Base-by-base conservation (phyloP, 768 basidiomycete species). In the Royoungia palumana region DNA sequence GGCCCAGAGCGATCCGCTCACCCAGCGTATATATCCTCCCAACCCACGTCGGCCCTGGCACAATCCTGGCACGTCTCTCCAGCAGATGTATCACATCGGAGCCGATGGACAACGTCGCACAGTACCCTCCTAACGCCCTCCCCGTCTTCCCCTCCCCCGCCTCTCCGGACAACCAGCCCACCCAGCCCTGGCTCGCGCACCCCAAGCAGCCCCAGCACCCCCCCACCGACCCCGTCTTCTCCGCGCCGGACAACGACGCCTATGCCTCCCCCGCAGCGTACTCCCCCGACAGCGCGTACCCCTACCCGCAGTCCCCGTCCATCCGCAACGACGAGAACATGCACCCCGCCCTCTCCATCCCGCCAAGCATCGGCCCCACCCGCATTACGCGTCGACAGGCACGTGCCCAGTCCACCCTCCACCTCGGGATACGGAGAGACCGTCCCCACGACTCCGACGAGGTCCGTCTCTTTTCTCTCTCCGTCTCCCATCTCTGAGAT, bases 361-460 rank as follows among this genome's bases (percentile, higher is more conserved):
- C 76, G 12, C 67, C 77, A 25, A 79, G 72, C 66, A 74, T 79
- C 52, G 81, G 80, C 0, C 80, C 81, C 40, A 67, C 68, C 51
- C 77, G 81, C 51, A 66, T 70, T 42, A 74, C 74, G 35, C 75
- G 80, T 35, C 68, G 76, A 35, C 75, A 75, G 55, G 69, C 66
- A 63, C 70, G 70, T 58, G 64, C 62, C 19, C 63, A 63, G 28
- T 59, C 63, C 36, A 50, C 66, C 20, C 63, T 68, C 55, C 66
- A 70, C 54, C 64, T 69, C 11, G 66, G 63, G 14, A 62, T 63
- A 43, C 50, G 68, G 49, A 50, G 69, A 28, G 70, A 68, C 52
- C 56, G 58, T 37, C 57, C 59, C 45, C 58, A 60, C 38, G 64
- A 60, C 54, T 25, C 57, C 21, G 61, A 68, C 16, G 69, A 66